Base-by-base conservation (phyloP, 768 basidiomycete species). In the Tremella fuciformis region DNA sequence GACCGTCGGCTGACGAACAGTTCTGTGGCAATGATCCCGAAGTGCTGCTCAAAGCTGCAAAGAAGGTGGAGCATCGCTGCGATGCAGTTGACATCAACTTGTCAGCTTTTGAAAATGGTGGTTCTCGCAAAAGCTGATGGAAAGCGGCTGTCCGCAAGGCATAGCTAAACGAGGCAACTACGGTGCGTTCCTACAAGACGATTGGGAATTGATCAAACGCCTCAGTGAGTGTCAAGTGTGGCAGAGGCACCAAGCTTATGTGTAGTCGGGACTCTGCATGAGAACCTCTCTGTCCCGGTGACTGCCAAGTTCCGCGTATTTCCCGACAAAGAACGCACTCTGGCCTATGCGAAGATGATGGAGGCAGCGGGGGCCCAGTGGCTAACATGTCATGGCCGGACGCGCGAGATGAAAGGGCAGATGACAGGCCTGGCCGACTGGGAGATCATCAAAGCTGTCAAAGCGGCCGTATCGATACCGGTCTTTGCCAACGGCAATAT, bases 401-500 rank as follows among this genome's bases (percentile, higher is more conserved):
- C 85, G 44, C 83, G 92, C 26, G 93, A 97, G 65, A 91, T 94
- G 77, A 86, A 94, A 18, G 96, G 94, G 1, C 88, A 90, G 54
- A 83, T 85, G 46, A 81, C 87, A 0, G 92, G 92, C 16, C 76
- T 93, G 11, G 91, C 91, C 6, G 89, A 90, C 67, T 96, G 89
- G 88, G 80, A 79, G 22, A 87, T 96, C 76, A 97, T 99, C 70
- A 83, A 83, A 8, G 89, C 90, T 0, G 91, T 99, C 66, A 96
- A 93, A 75, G 77, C 88, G 65, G 88, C 89, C 0, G 89, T 98
- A 38, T 74, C 66, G 50, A 84, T 99, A 0, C 94, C 93, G 2
- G 92, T 99, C 3, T 89, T 99, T 74, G 93, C 94, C 0, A 99
- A 99, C 76, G 96, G 96, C 25, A 98, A 97, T 75, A 84, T 97